Evolutionary conservation across 73 alveolate species (phyloP).

Genomic region (Chromera velia): DNA sequence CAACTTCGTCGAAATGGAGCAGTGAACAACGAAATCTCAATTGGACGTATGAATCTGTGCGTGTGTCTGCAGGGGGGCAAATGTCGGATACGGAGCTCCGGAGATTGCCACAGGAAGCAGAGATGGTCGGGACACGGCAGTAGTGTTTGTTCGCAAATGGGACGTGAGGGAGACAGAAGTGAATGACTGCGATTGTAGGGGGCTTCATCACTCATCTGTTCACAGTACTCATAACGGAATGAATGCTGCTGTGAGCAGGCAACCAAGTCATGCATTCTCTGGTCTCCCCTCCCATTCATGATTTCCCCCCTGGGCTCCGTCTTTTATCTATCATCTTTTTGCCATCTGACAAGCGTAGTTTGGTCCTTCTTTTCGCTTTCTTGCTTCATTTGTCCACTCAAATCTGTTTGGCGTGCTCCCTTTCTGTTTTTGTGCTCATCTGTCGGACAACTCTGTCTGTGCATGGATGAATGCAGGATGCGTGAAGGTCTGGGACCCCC

Average conservation of each 20-base stretch:
- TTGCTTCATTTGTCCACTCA: too few species aligned
- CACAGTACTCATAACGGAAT: not conserved
- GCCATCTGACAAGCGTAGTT: not conserved
- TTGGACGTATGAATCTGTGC: too few species aligned
- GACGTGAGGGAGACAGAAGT: not conserved
- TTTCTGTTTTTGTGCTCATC: too few species aligned
- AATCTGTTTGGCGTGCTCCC: too few species aligned
- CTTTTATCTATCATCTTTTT: not conserved
- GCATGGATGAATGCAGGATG: constrained; percentile 43
- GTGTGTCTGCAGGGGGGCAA: not conserved
- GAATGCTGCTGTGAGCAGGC: not conserved
- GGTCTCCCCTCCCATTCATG: not conserved
- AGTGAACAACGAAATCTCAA: too few species aligned
- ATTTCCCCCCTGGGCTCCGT: not conserved
- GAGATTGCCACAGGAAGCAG: constrained; percentile 97
- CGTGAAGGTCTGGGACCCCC: constrained; percentile 97
- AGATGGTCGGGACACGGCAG: constrained; percentile 65
- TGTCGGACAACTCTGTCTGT: too few species aligned
- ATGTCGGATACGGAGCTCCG: constrained; percentile 85
- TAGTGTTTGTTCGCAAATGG: not conserved
- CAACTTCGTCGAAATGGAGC: too few species aligned
- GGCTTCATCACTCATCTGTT: too few species aligned
- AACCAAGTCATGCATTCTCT: not conserved
- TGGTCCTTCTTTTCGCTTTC: too few species aligned
- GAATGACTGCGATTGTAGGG: too few species aligned